Conservation (phyloP, 2,329 filamentous ascomycete genomes). For the Aspergillus proliferans region DNA sequence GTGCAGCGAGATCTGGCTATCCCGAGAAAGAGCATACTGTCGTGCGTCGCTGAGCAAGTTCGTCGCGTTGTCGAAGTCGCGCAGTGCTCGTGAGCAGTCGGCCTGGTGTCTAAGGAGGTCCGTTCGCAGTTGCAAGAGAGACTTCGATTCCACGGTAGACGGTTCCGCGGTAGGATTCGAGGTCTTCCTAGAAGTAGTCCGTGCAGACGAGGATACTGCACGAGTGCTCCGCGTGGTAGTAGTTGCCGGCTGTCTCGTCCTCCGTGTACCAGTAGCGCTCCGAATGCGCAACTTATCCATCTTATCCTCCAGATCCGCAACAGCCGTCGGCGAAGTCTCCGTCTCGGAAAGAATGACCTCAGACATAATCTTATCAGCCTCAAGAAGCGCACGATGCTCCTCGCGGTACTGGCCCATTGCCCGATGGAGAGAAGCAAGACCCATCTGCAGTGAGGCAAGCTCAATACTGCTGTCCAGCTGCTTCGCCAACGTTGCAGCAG, state of each 20-base stretch:
- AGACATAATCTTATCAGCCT: slow-evolving; percentile 42
- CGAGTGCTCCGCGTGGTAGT: slow-evolving; percentile 25
- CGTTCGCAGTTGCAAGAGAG: slow-evolving; percentile 40
- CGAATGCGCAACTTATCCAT: slow-evolving; percentile 38
- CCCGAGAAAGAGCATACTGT: slow-evolving; percentile 35
- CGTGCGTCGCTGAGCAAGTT: slow-evolving; percentile 42
- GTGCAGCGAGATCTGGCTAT: slow-evolving; percentile 56
- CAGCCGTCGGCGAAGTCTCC: slow-evolving; percentile 21
- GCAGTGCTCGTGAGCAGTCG: slow-evolving; percentile 39
- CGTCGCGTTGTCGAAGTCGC: slow-evolving; percentile 54
- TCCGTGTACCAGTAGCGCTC: slow-evolving; percentile 12
- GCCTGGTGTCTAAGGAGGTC: slow-evolving; percentile 49
- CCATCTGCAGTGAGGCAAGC: slow-evolving; percentile 44
- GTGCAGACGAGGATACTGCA: slow-evolving; percentile 19
- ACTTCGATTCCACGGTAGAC: slow-evolving; percentile 29
- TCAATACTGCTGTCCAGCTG: slow-evolving; percentile 47
- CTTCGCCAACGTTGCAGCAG: slow-evolving; percentile 51
- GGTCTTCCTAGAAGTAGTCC: slow-evolving; percentile 14
- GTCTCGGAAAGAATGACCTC: slow-evolving; percentile 33
- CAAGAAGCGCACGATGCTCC: slow-evolving; percentile 45
- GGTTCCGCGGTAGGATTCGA: slow-evolving; percentile 10
- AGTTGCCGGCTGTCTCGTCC: slow-evolving; percentile 17
- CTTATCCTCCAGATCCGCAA: slow-evolving; percentile 36
- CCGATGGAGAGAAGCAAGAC: slow-evolving; percentile 42
- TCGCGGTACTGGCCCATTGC: slow-evolving; percentile 42